A percentile compares a stretch with the other conserved stretches of the same genome.
These are phyloP conservation scores for Conringia planisiliqua DNA, from an alignment of 345 rosid species.

Conservation along the genomic window DNA sequence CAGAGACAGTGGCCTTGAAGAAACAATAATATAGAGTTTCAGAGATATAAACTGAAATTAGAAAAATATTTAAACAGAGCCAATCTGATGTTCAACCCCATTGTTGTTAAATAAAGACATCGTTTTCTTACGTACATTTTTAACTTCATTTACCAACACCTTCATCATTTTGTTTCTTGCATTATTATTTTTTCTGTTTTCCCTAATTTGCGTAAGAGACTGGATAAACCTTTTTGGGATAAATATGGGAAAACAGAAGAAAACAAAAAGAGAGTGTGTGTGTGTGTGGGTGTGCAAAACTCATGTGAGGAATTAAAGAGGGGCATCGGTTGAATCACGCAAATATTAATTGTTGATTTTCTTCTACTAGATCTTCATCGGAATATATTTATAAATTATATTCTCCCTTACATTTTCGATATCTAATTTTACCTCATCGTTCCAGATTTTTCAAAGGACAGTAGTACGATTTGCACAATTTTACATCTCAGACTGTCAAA, in stretches of 20 bases:
- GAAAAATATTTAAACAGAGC: slow-evolving; percentile 1
- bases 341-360: slow-evolving; percentile 19
- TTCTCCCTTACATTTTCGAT: neutral
- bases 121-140: slow-evolving; percentile 13
- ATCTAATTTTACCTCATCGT: neutral
- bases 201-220: slow-evolving; percentile 5
- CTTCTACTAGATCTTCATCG: neutral
- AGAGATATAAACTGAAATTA: slow-evolving; percentile 18
- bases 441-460: too few species aligned
- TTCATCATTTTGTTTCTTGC: neutral
- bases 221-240: neutral
- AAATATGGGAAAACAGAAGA: neutral
- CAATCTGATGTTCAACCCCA: slow-evolving; percentile 14
- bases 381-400: neutral
- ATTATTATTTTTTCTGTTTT: neutral
- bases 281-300: slow-evolving; percentile 12
- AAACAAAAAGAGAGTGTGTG: neutral
- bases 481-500: too few species aligned
- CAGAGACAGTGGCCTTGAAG: slow-evolving; percentile 21
- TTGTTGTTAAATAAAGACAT: slow-evolving; percentile 14
- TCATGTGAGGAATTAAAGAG: slow-evolving; percentile 36
- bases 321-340: slow-evolving; percentile 35
- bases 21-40: slow-evolving; percentile 2
- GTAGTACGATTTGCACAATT: too few species aligned
- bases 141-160: slow-evolving; percentile 23